Evolutionary conservation across 768 basidiomycete species (phyloP), one percentile per base, ranked within the genome.

Genomic region (Mycena metata): DNA sequence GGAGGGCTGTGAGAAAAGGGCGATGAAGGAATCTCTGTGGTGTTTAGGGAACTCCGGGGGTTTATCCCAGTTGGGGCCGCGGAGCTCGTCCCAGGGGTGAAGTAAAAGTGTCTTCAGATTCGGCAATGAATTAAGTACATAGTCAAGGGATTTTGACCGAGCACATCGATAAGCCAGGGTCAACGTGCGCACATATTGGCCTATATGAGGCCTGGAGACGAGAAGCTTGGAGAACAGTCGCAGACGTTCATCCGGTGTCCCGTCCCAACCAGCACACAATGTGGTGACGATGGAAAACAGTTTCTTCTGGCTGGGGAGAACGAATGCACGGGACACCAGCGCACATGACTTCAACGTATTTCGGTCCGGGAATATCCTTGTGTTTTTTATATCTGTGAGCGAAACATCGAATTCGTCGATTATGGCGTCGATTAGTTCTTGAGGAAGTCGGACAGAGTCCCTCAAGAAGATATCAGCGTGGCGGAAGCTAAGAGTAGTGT

Each of bases 141-240:
- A 42, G n/a, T 39, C 43, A 6, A 55, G 26, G n/a, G 52, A 55
- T 10, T 54, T 46, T 9, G 62, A 64, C n/a, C 61, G 61, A 19
- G 16, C 36, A 16, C 15, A 39, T 19, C 50, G 39, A 26, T 52
- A 52, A 3, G 19, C 42, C 10, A 62, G 23, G 1, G 33, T 21
- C 39, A 62, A 30, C 11, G 11, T 51, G 39, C 30, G 33, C 24
- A 62, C 50, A 7, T 62, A 62, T 2, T 15, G 10, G 39, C 26
- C 39, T 16, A 62, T 19, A 26, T 62, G 60, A 3, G 60, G 60
- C 11, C 7, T 39, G 0, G 50, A 42, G 11, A 41, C 51, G 15
- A 62, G 24, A 5, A 62, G 60, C 10, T 51, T 52, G 24, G 60
- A 42, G 11, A 62, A 62, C 16, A 39, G n/a, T 17, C 60, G 36